A percentile compares a stretch with the other conserved stretches of the same genome.
Conservation (phyloP, 2,329 filamentous ascomycete species). For the Cytospora paraplurivora region DNA sequence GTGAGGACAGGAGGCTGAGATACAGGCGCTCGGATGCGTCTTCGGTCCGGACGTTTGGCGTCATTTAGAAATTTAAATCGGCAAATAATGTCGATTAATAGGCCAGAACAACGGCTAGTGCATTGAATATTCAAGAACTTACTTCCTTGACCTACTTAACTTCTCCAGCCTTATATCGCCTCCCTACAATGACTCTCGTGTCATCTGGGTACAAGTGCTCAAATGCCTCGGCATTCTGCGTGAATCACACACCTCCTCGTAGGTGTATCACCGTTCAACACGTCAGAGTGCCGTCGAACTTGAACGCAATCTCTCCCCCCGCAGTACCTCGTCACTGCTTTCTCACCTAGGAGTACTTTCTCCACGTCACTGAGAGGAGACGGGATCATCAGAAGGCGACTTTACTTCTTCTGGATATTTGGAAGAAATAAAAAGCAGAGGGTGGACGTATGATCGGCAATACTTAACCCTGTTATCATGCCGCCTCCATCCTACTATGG, state of each 20-base stretch:
- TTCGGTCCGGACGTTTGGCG: conserved; percentile 1
- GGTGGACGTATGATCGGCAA: no score
- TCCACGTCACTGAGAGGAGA: background rate
- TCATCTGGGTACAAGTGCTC: background rate
- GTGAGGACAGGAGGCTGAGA: conserved; percentile 14
- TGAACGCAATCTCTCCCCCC: background rate
- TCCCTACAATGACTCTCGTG: background rate
- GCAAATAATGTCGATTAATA: background rate
- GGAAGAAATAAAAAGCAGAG: no score
- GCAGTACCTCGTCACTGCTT: background rate
- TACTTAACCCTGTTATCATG: no score
- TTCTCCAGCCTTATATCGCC: background rate
- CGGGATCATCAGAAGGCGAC: background rate
- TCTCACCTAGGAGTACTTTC: background rate
- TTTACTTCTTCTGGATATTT: no score
- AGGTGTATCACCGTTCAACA: background rate
- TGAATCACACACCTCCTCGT: background rate
- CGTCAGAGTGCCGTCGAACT: conserved; percentile 7
- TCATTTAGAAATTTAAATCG: no score
- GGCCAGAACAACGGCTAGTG: background rate
- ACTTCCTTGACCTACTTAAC: background rate
- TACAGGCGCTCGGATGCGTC: conserved; percentile 13
- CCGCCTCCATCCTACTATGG: no score
- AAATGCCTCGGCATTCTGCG: no score
- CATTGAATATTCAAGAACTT: background rate